These are phyloP conservation scores for Cytospora mali DNA, from an alignment of 2,329 filamentous ascomycete genomes.

Conservation along the genomic window DNA sequence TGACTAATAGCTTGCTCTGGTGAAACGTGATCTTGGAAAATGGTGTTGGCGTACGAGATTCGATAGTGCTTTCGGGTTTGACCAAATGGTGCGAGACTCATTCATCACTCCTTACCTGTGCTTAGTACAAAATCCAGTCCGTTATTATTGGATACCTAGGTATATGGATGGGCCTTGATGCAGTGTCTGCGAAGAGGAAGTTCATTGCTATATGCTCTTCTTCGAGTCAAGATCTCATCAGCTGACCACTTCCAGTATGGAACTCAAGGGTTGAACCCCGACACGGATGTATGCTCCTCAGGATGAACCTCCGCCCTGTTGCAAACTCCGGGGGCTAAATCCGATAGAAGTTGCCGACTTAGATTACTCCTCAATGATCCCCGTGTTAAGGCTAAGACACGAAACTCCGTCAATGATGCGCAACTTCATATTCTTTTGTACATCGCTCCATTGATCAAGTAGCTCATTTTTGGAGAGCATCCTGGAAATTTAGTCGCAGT, in stretches of 20 bases:
- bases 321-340: constrained; percentile 20
- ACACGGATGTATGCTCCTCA: background rate
- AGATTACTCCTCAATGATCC: background rate
- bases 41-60: constrained; percentile 1
- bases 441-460: background rate
- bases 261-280: background rate
- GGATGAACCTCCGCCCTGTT: background rate
- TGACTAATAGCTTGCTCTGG: background rate
- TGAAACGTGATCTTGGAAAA: constrained; percentile 1
- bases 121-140: background rate
- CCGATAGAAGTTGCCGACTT: constrained; percentile 6
- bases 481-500: background rate
- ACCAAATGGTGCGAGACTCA: background rate
- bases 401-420: background rate
- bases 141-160: background rate
- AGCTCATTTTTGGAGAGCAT: background rate
- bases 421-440: background rate
- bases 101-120: background rate
- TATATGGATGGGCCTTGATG: background rate
- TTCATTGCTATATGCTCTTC: background rate
- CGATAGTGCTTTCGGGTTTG: background rate
- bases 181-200: background rate
- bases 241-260: too few relatives aligned
- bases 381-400: too few relatives aligned
- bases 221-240: too few relatives aligned